Conservation (phyloP, 352 stramenopile genomes). For the Globisporangium viniferum region DNA sequence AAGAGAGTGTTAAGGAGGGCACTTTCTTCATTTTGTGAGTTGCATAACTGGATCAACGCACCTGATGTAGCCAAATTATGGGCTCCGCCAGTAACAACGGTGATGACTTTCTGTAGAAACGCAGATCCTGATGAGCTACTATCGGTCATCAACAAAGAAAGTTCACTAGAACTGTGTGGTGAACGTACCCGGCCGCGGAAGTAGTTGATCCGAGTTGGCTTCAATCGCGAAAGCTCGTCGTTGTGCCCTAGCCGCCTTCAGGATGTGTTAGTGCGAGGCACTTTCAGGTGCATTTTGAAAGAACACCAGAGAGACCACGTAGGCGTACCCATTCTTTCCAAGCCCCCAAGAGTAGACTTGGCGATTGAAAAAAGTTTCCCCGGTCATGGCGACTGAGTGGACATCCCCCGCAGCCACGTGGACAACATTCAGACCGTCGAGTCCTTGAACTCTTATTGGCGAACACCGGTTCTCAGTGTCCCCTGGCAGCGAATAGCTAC, state of each 20-base stretch:
- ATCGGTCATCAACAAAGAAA: background rate
- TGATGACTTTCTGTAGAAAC: slow-evolving; percentile 63
- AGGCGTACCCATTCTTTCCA: slow-evolving; percentile 54
- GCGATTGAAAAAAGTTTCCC: slow-evolving; percentile 60
- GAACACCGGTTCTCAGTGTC: slow-evolving; percentile 34
- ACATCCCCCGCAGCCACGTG: slow-evolving; percentile 61
- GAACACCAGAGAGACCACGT: background rate
- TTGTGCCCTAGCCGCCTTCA: slow-evolving; percentile 66
- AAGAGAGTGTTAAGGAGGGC: background rate
- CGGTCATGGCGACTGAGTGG: slow-evolving; percentile 61
- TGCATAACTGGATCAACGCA: slow-evolving; percentile 8
- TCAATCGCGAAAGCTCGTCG: slow-evolving; percentile 42
- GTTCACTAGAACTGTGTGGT: background rate
- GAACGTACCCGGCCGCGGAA: slow-evolving; percentile 53
- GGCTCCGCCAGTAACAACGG: slow-evolving; percentile 41
- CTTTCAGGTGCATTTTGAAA: background rate
- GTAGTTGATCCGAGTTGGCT: slow-evolving; percentile 67
- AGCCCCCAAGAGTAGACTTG: slow-evolving; percentile 82
- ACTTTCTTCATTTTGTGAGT: background rate
- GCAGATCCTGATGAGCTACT: background rate
- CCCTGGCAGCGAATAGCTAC: slow-evolving; percentile 25
- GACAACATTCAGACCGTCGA: slow-evolving; percentile 58
- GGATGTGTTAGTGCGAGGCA: background rate
- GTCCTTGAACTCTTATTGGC: slow-evolving; percentile 33
- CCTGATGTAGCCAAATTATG: slow-evolving; percentile 72